Conservation (phyloP, 78 protist species). For the Isochrysis galbana region DNA sequence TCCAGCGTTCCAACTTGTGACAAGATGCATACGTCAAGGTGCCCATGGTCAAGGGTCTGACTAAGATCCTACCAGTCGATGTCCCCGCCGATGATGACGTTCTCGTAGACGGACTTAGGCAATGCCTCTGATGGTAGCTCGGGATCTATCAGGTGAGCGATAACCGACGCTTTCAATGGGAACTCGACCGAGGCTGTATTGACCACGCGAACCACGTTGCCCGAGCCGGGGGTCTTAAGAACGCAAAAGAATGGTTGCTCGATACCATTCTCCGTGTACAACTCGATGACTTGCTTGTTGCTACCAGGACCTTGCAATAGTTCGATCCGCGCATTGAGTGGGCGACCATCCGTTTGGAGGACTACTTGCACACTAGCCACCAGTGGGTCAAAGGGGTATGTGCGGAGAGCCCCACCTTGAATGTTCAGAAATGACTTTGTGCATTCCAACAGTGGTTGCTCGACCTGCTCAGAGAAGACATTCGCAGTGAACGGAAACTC, state of each 20-base stretch:
- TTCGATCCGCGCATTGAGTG: conserved; percentile 6
- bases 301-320: background rate
- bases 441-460: background rate
- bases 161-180: too few species aligned
- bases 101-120: too few species aligned
- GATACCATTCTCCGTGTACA: background rate
- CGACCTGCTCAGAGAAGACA: background rate
- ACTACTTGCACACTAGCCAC: background rate
- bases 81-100: too few species aligned
- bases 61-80: too few species aligned
- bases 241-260: background rate
- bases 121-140: too few species aligned
- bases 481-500: background rate
- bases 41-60: too few species aligned
- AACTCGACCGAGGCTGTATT: background rate
- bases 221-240: background rate
- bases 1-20: too few species aligned
- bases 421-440: background rate
- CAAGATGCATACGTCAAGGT: too few species aligned
- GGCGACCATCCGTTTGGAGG: background rate
- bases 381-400: background rate
- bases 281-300: conserved; percentile 13
- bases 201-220: background rate
- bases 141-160: too few species aligned
- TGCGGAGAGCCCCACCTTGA: background rate